Conservation (phyloP, 441 rosid species). For the Adansonia grandidieri region DNA sequence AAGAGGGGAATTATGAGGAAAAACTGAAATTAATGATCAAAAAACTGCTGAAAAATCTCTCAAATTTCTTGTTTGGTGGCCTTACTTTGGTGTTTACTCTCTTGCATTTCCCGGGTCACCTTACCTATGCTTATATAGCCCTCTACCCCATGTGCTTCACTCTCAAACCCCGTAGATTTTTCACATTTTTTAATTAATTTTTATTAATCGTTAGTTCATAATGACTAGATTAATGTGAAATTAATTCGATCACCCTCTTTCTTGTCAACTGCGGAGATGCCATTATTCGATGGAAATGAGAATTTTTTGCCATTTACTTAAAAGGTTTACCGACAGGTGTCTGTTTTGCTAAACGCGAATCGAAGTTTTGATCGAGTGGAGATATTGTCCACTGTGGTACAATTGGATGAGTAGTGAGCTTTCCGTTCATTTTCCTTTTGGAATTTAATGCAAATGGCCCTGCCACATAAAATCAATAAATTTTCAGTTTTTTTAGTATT, state of each 20-base stretch:
- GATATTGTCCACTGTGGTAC: neutral
- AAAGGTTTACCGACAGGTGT: constrained; percentile 21
- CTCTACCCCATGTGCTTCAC: constrained; percentile 12
- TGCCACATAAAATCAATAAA: neutral
- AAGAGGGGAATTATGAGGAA: neutral
- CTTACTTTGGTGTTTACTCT: constrained; percentile 42
- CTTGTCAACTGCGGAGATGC: constrained; percentile 40
- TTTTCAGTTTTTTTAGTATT: neutral
- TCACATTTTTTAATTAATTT: neutral
- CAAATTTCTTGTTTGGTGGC: constrained; percentile 10
- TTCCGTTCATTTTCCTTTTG: neutral
- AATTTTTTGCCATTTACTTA: constrained; percentile 18
- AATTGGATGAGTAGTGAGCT: neutral
- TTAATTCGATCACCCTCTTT: neutral
- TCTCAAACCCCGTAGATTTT: neutral
- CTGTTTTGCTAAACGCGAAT: constrained; percentile 24
- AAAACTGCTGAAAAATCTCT: neutral
- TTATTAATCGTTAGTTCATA: neutral
- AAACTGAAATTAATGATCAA: neutral
- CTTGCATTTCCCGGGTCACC: constrained; percentile 29
- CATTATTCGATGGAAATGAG: constrained; percentile 24
- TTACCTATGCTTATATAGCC: constrained; percentile 37
- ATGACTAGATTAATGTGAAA: neutral
- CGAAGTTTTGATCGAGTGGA: neutral
- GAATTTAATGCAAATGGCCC: constrained; percentile 5